Percentiles rank a stretch among this genome's conserved stretches.
Evolutionary conservation across 2,329 filamentous ascomycete species (phyloP).

Genomic region (Hypocrella siamensis): DNA sequence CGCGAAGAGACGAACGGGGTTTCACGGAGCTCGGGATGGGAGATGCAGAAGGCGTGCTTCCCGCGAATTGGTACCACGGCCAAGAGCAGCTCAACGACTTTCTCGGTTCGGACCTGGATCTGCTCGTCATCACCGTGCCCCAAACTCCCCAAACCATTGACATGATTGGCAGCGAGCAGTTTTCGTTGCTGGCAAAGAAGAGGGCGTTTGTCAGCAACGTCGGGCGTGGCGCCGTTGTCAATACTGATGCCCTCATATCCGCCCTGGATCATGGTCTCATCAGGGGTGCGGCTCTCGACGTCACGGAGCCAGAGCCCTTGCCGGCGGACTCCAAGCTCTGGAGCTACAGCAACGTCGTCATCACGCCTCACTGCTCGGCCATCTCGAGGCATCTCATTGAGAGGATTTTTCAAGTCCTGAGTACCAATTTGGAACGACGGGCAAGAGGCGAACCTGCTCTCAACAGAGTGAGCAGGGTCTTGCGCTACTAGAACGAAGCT

Average conservation of each 20-base stretch:
- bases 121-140: conserved; percentile 26
- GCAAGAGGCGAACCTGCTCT: too few relatives aligned
- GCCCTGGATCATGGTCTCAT: conserved; percentile 28
- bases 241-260: conserved; percentile 34
- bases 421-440: too few relatives aligned
- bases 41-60: neutral
- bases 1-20: neutral
- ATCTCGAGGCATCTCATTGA: neutral
- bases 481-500: too few relatives aligned
- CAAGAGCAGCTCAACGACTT: conserved; percentile 14
- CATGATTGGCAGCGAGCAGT: conserved; percentile 27
- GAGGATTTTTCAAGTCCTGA: too few relatives aligned
- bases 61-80: neutral
- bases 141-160: conserved; percentile 19
- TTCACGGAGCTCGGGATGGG: neutral
- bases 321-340: conserved; percentile 48
- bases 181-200: conserved; percentile 18
- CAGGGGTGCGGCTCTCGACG: conserved; percentile 51
- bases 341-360: conserved; percentile 46
- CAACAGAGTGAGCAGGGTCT: too few relatives aligned
- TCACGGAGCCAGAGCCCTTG: conserved; percentile 58
- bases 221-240: conserved; percentile 32
- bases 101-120: conserved; percentile 24
- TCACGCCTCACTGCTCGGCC: conserved; percentile 23
- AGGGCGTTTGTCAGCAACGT: conserved; percentile 51